These are phyloP conservation scores for Cryptococcus sp. DNA, from an alignment of 1,284 basidiomycete species.

Conservation along the genomic window DNA sequence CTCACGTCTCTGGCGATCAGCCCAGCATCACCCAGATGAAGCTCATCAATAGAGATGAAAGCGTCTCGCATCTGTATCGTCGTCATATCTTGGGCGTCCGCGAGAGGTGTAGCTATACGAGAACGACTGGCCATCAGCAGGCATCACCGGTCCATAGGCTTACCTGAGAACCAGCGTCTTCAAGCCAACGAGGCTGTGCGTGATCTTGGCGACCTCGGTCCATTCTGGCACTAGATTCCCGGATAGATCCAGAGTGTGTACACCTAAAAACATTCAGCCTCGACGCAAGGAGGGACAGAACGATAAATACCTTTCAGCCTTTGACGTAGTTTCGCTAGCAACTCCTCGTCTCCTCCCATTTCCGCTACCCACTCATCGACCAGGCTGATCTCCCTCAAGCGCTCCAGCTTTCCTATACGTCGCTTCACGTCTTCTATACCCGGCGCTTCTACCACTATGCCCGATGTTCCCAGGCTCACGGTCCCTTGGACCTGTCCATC, in stretches of 20 bases:
- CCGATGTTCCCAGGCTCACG: constrained; percentile 73
- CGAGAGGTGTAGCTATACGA: too few relatives aligned
- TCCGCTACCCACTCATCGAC: constrained; percentile 58
- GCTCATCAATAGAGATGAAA: constrained; percentile 53
- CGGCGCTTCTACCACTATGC: constrained; percentile 82
- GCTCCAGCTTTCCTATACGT: constrained; percentile 61
- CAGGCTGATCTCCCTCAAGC: constrained; percentile 69
- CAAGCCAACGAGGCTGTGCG: constrained; percentile 58
- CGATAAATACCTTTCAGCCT: constrained; percentile 21
- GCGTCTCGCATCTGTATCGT: too few relatives aligned
- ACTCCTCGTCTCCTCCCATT: constrained; percentile 51
- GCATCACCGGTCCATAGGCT: constrained; percentile 20
- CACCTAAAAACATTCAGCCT: constrained; percentile 28
- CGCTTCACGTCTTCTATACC: constrained; percentile 68
- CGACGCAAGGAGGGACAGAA: background rate
- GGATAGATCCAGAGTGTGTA: constrained; percentile 76
- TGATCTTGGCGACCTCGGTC: constrained; percentile 63
- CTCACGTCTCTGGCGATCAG: constrained; percentile 64
- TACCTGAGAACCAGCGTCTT: constrained; percentile 72
- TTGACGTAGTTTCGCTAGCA: constrained; percentile 19
- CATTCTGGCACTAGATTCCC: constrained; percentile 68
- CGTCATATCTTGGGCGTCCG: too few relatives aligned
- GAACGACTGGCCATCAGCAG: constrained; percentile 60
- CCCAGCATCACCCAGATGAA: constrained; percentile 70
- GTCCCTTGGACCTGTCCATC: constrained; percentile 51